phyloP scores from a whole-genome alignment of 2,329 filamentous ascomycete species.

The Hirsutella minnesotensis region DNA sequence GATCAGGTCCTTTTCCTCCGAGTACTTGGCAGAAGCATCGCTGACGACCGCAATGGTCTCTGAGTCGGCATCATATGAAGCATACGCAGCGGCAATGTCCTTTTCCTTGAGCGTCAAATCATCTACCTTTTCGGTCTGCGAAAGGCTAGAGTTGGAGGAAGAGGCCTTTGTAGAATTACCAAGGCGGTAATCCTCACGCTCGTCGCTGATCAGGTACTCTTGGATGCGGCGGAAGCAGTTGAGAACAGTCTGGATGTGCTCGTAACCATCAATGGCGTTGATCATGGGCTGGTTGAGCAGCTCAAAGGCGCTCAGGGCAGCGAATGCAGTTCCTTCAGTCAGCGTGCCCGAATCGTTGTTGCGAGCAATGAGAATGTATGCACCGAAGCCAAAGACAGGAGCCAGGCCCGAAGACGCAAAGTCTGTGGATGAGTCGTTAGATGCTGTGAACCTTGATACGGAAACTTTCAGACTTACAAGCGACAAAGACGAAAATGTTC shows the following conservation, averaged over 20 bases:
- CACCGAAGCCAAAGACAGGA: slow-evolving; percentile 10
- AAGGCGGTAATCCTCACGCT: slow-evolving; percentile 7
- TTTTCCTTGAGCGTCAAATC: background rate
- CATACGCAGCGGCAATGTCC: background rate
- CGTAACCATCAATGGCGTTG: slow-evolving; percentile 8
- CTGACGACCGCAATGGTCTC: background rate
- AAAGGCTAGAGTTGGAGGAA: background rate
- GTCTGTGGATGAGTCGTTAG: slow-evolving; percentile 1
- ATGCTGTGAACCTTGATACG: background rate
- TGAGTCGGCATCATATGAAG: background rate
- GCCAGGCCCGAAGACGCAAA: slow-evolving; percentile 7
- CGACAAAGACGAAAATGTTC: slow-evolving; percentile 6
- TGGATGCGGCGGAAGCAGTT: slow-evolving; percentile 11
- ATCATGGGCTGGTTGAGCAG: slow-evolving; percentile 10
- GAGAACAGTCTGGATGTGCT: slow-evolving; percentile 10
- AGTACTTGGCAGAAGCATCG: slow-evolving; percentile 6
- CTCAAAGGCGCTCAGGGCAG: slow-evolving; percentile 9
- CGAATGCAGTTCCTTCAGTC: slow-evolving; percentile 10
- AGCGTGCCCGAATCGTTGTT: slow-evolving; percentile 5
- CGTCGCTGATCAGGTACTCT: slow-evolving; percentile 8
- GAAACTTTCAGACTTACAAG: slow-evolving; percentile 5
- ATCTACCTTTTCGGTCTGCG: background rate
- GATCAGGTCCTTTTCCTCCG: background rate
- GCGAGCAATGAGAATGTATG: slow-evolving; percentile 8
- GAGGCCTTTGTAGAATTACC: background rate